Percentiles rank a stretch among this genome's conserved stretches.
These are phyloP conservation scores for Plasmodium blacklocki DNA, from an alignment of 169 alveolate species.

Conservation along the genomic window DNA sequence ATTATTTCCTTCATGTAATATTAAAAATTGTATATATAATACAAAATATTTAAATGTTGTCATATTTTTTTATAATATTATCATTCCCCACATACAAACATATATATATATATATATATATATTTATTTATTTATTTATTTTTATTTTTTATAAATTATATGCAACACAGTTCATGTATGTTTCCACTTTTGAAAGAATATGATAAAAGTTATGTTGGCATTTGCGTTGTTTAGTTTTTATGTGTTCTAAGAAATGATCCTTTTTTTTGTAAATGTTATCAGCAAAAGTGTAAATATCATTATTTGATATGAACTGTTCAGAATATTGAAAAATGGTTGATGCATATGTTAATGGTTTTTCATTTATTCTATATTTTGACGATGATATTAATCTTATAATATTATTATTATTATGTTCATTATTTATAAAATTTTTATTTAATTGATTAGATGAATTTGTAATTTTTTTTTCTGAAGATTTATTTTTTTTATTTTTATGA, in stretches of 20 bases:
- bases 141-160: constrained; percentile 20
- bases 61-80: no score
- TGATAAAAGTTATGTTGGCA: constrained; percentile 64
- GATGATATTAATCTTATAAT: constrained; percentile 25
- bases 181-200: constrained; percentile 50
- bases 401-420: not conserved
- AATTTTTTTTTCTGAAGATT: not conserved
- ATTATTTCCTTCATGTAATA: no score
- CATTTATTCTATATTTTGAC: constrained; percentile 21
- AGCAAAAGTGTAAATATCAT: constrained; percentile 59
- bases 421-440: not conserved
- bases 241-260: not conserved
- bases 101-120: not conserved
- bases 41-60: no score
- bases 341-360: constrained; percentile 47
- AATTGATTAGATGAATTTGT: not conserved
- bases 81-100: not conserved
- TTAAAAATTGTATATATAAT: no score
- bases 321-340: constrained; percentile 62
- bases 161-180: constrained; percentile 63
- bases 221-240: constrained; percentile 18
- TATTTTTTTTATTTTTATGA: constrained; percentile 14
- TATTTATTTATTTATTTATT: not conserved
- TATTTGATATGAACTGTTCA: constrained; percentile 62
- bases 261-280: constrained; percentile 25